Evolutionary conservation across 108 stramenopile species (phyloP).

Genomic region (Skeletonema grethae): DNA sequence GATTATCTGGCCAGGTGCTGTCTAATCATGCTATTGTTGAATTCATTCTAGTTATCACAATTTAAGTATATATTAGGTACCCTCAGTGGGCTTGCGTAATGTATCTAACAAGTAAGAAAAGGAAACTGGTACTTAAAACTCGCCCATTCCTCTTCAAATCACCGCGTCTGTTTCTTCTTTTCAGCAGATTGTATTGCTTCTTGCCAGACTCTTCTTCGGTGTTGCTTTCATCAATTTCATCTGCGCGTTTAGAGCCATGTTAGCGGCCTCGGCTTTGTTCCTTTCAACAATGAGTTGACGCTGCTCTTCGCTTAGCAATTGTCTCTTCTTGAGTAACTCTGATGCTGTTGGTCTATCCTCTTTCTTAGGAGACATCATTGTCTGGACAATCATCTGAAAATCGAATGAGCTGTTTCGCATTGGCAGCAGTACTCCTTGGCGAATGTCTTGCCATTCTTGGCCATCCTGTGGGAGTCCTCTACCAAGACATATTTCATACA

Average conservation of each 20-base stretch:
- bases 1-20: no score
- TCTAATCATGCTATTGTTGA: no score
- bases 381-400: conserved; percentile 64
- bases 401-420: conserved; percentile 68
- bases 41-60: background rate
- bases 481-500: conserved; percentile 89
- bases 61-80: background rate
- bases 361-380: conserved; percentile 83
- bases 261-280: conserved; percentile 74
- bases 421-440: conserved; percentile 66
- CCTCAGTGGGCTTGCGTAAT: background rate
- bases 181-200: conserved; percentile 35
- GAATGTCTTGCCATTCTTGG: conserved; percentile 90
- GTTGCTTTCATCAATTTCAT: conserved; percentile 29
- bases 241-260: conserved; percentile 57
- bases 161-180: background rate
- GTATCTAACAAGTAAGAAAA: background rate
- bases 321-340: conserved; percentile 69
- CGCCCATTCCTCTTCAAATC: background rate
- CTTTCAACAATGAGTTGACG: conserved; percentile 75
- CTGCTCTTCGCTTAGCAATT: conserved; percentile 90
- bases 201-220: conserved; percentile 6
- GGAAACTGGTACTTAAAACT: background rate
- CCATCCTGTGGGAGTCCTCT: conserved; percentile 80
- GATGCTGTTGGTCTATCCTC: conserved; percentile 70